Conservation (phyloP, 2,329 filamentous ascomycete species). For the Epichloe sp. region DNA sequence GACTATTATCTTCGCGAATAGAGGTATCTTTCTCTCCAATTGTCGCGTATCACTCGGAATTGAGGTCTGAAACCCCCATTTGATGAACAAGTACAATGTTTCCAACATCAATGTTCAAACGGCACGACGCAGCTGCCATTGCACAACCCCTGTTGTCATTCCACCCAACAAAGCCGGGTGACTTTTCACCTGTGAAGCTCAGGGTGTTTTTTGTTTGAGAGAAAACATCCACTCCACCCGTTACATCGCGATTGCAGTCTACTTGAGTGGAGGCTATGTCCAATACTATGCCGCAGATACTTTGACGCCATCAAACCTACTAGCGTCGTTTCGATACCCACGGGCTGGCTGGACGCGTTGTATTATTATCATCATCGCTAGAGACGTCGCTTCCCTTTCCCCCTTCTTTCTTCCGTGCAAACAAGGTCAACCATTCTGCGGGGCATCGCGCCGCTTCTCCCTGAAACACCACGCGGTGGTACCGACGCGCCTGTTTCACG, state of each 20-base stretch:
- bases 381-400: neutral
- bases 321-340: too few relatives aligned
- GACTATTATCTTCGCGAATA: neutral
- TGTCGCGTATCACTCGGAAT: slow-evolving; percentile 7
- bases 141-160: too few relatives aligned
- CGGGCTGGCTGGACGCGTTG: too few relatives aligned
- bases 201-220: too few relatives aligned
- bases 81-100: neutral
- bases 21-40: slow-evolving; percentile 3
- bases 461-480: neutral
- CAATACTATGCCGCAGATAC: too few relatives aligned
- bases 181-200: too few relatives aligned
- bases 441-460: neutral
- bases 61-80: neutral
- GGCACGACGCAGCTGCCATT: too few relatives aligned
- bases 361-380: neutral
- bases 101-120: too few relatives aligned
- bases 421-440: too few relatives aligned
- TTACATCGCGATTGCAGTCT: neutral
- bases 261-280: neutral
- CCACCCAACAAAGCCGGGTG: too few relatives aligned
- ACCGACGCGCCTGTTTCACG: neutral
- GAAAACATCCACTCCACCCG: neutral
- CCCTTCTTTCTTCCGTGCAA: too few relatives aligned
- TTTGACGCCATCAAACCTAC: too few relatives aligned